A percentile compares a stretch with the other conserved stretches of the same genome.
Evolutionary conservation across 139 green algal species (phyloP).

Genomic region (Zygnema circumcarinatum): DNA sequence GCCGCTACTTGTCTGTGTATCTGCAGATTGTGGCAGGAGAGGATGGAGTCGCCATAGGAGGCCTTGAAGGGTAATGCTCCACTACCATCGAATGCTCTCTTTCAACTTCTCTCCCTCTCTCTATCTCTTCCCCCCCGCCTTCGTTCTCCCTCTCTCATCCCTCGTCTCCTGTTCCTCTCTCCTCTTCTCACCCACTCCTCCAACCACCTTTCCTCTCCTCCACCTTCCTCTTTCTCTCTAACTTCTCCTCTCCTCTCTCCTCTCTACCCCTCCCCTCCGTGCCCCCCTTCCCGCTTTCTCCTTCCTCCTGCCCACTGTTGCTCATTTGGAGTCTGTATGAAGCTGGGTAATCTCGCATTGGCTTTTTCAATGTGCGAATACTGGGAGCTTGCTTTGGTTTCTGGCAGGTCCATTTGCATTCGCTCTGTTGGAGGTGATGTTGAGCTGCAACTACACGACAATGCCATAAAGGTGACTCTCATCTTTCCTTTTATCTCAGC

Average conservation of each 20-base stretch:
- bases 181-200: background rate
- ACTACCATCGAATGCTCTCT: no score
- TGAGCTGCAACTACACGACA: background rate
- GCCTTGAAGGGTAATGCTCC: background rate
- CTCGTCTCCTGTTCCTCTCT: background rate
- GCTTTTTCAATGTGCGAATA: no score
- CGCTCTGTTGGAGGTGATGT: background rate
- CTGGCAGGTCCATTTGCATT: background rate
- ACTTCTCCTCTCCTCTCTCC: slow-evolving; percentile 4
- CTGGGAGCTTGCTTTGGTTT: background rate
- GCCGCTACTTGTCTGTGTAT: background rate
- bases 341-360: no score
- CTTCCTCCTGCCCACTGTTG: no score
- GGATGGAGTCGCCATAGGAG: background rate
- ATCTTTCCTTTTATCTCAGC: background rate
- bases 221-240: background rate
- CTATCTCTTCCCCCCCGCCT: background rate
- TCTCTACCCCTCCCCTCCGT: background rate
- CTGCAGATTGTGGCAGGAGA: background rate
- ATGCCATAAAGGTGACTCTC: background rate
- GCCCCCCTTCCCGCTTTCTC: background rate
- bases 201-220: background rate
- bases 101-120: background rate
- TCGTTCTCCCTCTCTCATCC: background rate
- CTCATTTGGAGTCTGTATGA: no score